Percentiles rank a stretch among this genome's conserved stretches.
Conservation (phyloP, 2,329 filamentous ascomycete genomes). For the Fusarium nanum region DNA sequence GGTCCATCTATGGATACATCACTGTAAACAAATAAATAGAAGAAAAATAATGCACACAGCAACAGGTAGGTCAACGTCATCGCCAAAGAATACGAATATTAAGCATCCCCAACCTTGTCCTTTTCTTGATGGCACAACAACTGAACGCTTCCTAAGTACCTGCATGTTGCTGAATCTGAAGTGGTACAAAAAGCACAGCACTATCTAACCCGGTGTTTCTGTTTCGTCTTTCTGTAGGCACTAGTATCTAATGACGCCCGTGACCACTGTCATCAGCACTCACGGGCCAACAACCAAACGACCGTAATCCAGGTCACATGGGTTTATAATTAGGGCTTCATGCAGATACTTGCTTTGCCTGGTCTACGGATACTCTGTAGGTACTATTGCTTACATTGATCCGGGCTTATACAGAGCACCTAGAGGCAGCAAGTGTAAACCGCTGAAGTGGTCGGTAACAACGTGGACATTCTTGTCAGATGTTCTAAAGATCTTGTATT, state of each 20-base stretch:
- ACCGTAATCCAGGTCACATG: neutral
- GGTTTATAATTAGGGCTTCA: neutral
- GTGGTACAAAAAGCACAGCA: neutral
- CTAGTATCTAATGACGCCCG: conserved; percentile 11
- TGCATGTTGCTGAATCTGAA: neutral
- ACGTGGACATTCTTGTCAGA: neutral
- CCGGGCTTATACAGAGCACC: neutral
- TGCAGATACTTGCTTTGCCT: neutral
- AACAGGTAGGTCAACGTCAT: conserved; percentile 13
- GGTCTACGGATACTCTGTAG: neutral
- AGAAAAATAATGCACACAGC: neutral
- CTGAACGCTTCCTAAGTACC: conserved; percentile 2
- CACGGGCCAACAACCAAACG: neutral
- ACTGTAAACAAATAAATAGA: conserved; percentile 2
- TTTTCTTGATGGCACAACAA: conserved; percentile 27
- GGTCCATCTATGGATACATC: neutral
- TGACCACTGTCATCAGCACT: conserved; percentile 1
- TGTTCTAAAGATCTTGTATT: neutral
- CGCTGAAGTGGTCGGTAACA: neutral
- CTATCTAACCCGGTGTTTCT: conserved; percentile 27
- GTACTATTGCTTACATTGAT: neutral
- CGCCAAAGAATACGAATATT: neutral
- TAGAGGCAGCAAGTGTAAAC: neutral
- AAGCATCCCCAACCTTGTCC: neutral
- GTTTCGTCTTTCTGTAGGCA: neutral